These are phyloP conservation scores for Capronia coronata DNA, from an alignment of 2,329 filamentous ascomycete genomes.

Conservation along the genomic window DNA sequence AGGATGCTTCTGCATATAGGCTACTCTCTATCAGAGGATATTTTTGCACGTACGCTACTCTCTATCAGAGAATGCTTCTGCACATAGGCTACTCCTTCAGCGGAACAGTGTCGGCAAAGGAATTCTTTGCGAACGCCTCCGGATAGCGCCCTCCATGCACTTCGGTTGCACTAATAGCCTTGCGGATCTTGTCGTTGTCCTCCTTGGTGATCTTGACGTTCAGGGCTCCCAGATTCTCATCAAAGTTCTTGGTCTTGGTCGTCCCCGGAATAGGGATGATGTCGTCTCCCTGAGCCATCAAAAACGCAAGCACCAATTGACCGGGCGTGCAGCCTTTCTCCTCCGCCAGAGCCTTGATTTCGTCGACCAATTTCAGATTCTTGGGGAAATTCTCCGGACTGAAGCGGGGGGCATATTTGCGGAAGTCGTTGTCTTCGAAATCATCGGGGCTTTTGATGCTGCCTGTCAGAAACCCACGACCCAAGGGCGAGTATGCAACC, in stretches of 20 bases:
- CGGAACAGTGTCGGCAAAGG: slow-evolving; percentile 25
- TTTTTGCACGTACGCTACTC: no score
- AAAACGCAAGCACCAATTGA: slow-evolving; percentile 58
- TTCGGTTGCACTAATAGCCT: slow-evolving; percentile 25
- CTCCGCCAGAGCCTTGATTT: slow-evolving; percentile 45
- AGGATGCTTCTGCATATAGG: not conserved
- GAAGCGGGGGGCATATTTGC: slow-evolving; percentile 46
- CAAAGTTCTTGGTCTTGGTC: slow-evolving; percentile 28
- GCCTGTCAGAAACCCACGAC: slow-evolving; percentile 34
- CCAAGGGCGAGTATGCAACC: slow-evolving; percentile 39
- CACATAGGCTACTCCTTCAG: slow-evolving; percentile 14
- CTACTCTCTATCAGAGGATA: no score
- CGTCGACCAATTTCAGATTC: slow-evolving; percentile 51
- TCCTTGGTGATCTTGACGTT: slow-evolving; percentile 27
- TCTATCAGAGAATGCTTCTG: no score
- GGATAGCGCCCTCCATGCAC: slow-evolving; percentile 28
- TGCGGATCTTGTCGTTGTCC: slow-evolving; percentile 34
- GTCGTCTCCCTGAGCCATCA: slow-evolving; percentile 55
- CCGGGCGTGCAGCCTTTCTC: slow-evolving; percentile 51
- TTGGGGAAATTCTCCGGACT: slow-evolving; percentile 50
- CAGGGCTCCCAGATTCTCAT: slow-evolving; percentile 28
- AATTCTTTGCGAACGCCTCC: slow-evolving; percentile 14
- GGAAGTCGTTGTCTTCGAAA: slow-evolving; percentile 43
- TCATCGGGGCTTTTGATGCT: slow-evolving; percentile 36
- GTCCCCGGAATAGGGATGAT: slow-evolving; percentile 31